Percentiles rank a stretch among this genome's conserved stretches.
These are phyloP conservation scores for Russula earlei DNA, from an alignment of 768 basidiomycete genomes.

Conservation along the genomic window DNA sequence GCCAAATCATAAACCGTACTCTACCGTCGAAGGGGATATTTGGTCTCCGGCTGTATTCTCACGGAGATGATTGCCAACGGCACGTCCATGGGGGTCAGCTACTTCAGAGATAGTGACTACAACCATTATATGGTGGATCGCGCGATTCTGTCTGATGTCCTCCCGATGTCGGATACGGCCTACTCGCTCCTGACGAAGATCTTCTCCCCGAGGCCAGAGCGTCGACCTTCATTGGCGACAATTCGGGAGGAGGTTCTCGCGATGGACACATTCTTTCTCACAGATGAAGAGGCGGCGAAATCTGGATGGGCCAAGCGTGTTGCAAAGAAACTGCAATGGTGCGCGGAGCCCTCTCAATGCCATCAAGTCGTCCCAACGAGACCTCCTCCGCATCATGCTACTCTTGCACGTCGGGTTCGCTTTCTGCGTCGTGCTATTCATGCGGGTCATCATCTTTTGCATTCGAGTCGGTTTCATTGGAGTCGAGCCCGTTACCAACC, in stretches of 20 bases:
- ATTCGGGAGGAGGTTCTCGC: slow-evolving; percentile 47
- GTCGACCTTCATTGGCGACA: slow-evolving; percentile 53
- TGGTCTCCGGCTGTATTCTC: slow-evolving; percentile 15
- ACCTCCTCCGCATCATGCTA: background rate
- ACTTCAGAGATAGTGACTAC: background rate
- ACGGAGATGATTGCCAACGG: slow-evolving; percentile 7
- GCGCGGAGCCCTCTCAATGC: accelerated
- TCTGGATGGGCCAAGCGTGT: slow-evolving; percentile 1
- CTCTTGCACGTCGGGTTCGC: background rate
- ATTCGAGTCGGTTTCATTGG: background rate
- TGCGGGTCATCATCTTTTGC: background rate
- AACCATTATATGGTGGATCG: background rate
- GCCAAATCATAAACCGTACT: background rate
- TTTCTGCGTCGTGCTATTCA: background rate
- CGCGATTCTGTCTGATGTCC: background rate
- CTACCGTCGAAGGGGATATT: slow-evolving; percentile 2
- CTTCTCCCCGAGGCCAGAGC: slow-evolving; percentile 55
- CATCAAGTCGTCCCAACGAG: background rate
- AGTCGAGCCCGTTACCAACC: background rate
- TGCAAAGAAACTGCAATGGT: background rate
- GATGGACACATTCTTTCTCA: slow-evolving; percentile 54
- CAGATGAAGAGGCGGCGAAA: slow-evolving; percentile 31
- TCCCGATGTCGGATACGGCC: slow-evolving; percentile 29
- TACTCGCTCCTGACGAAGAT: slow-evolving; percentile 41
- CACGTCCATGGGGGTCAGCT: background rate